Evolutionary conservation across 192 early-diverging fungal species (phyloP).

Genomic region (Obelidium mucronatum): DNA sequence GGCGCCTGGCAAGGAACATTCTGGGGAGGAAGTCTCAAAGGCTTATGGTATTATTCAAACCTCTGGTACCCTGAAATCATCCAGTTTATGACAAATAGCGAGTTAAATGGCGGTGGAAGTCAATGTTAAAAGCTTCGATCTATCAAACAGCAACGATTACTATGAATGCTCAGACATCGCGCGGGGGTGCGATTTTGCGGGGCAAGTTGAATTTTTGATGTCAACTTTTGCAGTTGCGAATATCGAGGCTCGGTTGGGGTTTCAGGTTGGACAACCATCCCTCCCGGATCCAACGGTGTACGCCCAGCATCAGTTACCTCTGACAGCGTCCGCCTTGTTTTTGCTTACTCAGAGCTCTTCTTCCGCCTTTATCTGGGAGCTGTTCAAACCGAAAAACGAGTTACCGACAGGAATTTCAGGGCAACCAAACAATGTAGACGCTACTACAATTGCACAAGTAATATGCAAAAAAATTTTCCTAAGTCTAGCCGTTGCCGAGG

Average conservation of each 20-base stretch:
- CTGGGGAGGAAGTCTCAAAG: constrained; percentile 22
- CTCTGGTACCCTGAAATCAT: constrained; percentile 3
- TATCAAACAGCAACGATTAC: constrained; percentile 7
- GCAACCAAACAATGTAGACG: background rate
- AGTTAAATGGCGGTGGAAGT: constrained; percentile 4
- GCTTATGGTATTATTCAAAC: background rate
- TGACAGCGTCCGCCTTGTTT: background rate
- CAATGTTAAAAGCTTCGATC: constrained; percentile 20
- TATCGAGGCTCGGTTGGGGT: constrained; percentile 13
- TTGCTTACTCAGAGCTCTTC: background rate
- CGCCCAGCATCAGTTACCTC: background rate
- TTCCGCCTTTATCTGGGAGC: constrained; percentile 5
- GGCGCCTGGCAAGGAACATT: constrained; percentile 2
- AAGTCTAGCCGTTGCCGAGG: background rate
- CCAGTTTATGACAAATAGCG: background rate
- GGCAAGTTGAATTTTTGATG: constrained; percentile 29
- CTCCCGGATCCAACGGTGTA: constrained; percentile 8
- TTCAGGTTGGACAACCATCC: constrained; percentile 21
- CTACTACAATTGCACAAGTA: background rate
- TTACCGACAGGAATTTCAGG: background rate
- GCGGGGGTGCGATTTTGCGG: constrained; percentile 4
- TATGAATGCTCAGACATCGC: background rate
- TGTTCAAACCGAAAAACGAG: constrained; percentile 2
- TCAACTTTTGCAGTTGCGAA: background rate
- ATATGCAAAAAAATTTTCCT: constrained; percentile 6